Evolutionary conservation across 108 stramenopile species (phyloP).

Genomic region (Cylindrotheca closterium): DNA sequence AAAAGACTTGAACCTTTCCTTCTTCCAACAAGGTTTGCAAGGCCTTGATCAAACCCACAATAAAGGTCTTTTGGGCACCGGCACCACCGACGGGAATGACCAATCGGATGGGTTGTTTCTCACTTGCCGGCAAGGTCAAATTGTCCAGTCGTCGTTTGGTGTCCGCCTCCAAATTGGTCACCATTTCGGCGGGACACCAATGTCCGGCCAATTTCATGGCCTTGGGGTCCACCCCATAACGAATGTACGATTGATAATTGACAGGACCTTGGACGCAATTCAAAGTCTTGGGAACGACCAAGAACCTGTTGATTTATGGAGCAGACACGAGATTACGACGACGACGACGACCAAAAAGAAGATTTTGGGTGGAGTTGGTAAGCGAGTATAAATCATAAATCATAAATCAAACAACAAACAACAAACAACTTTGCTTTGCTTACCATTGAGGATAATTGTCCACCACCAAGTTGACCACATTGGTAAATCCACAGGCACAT

Average conservation of each 20-base stretch:
- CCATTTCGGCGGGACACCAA: constrained; percentile 86
- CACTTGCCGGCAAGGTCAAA: constrained; percentile 13
- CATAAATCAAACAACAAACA: constrained; percentile 24
- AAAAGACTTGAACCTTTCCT: constrained; percentile 78
- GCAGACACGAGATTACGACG: no score
- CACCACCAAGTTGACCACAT: constrained; percentile 89
- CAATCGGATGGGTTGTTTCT: constrained; percentile 62
- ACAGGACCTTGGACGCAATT: constrained; percentile 89
- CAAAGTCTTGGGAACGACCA: constrained; percentile 82
- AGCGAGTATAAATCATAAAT: no score
- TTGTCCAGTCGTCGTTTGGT: constrained; percentile 64
- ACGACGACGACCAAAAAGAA: no score
- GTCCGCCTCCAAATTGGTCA: constrained; percentile 66
- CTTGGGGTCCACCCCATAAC: constrained; percentile 73
- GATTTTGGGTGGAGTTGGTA: no score
- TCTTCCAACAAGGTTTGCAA: constrained; percentile 55
- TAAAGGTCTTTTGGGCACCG: constrained; percentile 88
- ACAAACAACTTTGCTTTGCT: no score
- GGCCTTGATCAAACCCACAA: constrained; percentile 63
- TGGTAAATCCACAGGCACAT: constrained; percentile 85
- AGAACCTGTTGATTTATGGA: no score
- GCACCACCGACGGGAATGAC: constrained; percentile 92
- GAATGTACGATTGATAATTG: constrained; percentile 81
- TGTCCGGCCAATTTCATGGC: constrained; percentile 72
- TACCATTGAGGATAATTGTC: constrained; percentile 94